Percentiles rank a stretch among this genome's conserved stretches.
Conservation (phyloP, 768 basidiomycete genomes). For the Lactarius evosmus region DNA sequence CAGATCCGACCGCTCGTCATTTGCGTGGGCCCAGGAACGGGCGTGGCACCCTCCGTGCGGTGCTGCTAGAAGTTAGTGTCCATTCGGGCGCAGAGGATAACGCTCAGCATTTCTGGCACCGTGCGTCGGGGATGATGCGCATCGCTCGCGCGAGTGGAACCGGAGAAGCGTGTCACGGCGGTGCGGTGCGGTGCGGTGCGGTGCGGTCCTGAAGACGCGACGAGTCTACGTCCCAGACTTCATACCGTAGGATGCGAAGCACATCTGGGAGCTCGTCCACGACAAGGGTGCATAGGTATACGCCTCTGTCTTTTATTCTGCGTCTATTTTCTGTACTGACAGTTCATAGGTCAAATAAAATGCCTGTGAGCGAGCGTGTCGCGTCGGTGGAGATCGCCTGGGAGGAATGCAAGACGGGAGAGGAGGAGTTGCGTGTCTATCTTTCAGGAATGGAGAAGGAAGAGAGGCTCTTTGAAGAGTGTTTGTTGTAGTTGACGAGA, state of each 20-base stretch:
- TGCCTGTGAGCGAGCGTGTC: constrained; percentile 86
- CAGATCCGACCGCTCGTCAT: constrained; percentile 61
- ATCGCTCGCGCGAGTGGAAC: constrained; percentile 62
- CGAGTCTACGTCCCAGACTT: constrained; percentile 89
- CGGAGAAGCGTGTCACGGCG: constrained; percentile 54
- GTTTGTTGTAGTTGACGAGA: too few relatives aligned
- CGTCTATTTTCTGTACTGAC: neutral
- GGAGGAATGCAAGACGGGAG: constrained; percentile 47
- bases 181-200: too few relatives aligned
- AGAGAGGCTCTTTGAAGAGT: constrained; percentile 76
- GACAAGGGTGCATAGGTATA: constrained; percentile 62
- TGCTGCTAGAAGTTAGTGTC: constrained; percentile 78
- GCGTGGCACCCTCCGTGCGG: constrained; percentile 86
- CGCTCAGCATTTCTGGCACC: constrained; percentile 87
- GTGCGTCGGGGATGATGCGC: constrained; percentile 70
- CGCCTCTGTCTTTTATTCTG: constrained; percentile 47
- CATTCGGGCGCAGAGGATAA: constrained; percentile 62
- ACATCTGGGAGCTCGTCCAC: constrained; percentile 65
- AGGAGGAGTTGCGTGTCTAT: constrained; percentile 54
- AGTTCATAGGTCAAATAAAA: constrained; percentile 79
- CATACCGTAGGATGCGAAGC: constrained; percentile 59
- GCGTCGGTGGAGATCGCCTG: constrained; percentile 55
- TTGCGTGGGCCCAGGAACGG: constrained; percentile 92
- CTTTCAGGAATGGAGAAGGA: constrained; percentile 70
- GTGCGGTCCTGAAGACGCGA: constrained; percentile 64